Conservation (phyloP, 495 filamentous ascomycete species). For the Chaetomium fimeti region DNA sequence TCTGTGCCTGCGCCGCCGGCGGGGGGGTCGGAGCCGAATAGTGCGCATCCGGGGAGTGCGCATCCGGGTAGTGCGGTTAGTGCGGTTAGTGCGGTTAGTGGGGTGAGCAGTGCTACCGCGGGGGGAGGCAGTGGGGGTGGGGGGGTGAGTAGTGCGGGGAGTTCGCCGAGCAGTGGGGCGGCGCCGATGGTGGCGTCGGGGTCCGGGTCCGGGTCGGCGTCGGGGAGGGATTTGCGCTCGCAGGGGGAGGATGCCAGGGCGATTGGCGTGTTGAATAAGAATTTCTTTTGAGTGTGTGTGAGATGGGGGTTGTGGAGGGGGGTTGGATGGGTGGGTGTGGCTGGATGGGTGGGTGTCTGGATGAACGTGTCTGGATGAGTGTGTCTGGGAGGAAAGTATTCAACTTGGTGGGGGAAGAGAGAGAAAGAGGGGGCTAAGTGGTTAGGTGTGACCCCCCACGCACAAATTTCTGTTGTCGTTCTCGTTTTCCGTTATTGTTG, state of each 20-base stretch:
- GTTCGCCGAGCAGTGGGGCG: slow-evolving; percentile 28
- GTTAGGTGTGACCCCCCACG: too few species aligned
- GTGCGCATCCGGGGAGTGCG: slow-evolving; percentile 38
- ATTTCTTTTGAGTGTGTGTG: slow-evolving; percentile 35
- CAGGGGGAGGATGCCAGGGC: slow-evolving; percentile 62
- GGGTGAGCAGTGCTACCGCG: too few species aligned
- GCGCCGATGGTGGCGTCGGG: neutral
- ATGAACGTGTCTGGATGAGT: too few species aligned
- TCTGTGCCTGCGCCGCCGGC: slow-evolving; percentile 12
- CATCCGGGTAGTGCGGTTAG: slow-evolving; percentile 31
- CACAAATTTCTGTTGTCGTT: too few species aligned
- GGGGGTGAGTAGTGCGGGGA: slow-evolving; percentile 33
- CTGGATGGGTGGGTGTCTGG: too few species aligned
- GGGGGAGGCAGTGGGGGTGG: neutral
- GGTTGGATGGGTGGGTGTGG: too few species aligned
- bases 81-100: neutral
- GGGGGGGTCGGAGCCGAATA: slow-evolving; percentile 38
- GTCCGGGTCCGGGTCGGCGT: neutral
- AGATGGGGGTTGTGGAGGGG: neutral
- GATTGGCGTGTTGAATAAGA: slow-evolving; percentile 62
- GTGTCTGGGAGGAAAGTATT: too few species aligned
- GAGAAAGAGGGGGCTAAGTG: too few species aligned
- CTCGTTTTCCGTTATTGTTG: too few species aligned
- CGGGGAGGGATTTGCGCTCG: neutral
- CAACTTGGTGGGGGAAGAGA: too few species aligned